Percentiles rank a stretch among this genome's conserved stretches.
These are phyloP conservation scores for Podochytrium sp. DNA, from an alignment of 192 early-diverging fungal species.

Conservation along the genomic window DNA sequence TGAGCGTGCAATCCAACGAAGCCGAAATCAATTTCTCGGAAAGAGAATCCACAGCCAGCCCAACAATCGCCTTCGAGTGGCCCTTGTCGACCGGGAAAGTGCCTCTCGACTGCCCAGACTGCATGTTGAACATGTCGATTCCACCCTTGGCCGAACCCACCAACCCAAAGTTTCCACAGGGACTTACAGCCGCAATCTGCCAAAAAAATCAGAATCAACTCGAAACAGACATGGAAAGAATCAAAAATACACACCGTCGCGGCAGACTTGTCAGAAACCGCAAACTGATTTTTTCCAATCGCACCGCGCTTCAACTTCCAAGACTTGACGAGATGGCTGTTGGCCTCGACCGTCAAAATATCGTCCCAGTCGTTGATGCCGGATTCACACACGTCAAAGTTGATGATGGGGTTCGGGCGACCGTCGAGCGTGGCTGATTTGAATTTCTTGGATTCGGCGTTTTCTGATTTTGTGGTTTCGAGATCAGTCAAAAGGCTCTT, in stretches of 20 bases:
- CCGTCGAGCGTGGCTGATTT: constrained; percentile 65
- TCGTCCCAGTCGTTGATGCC: constrained; percentile 84
- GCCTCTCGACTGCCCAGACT: constrained; percentile 81
- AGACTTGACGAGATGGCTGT: constrained; percentile 70
- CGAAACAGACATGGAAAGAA: background rate
- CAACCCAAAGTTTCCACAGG: constrained; percentile 94
- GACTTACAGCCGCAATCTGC: constrained; percentile 64
- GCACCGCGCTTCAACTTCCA: constrained; percentile 84
- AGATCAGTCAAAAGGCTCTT: constrained; percentile 30
- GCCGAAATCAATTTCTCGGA: constrained; percentile 76
- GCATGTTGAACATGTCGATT: constrained; percentile 94
- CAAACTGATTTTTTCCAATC: constrained; percentile 71
- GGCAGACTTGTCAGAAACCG: constrained; percentile 60
- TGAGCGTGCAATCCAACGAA: constrained; percentile 81
- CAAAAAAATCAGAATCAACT: constrained; percentile 29
- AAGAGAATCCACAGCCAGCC: constrained; percentile 73
- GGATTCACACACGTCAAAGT: constrained; percentile 71
- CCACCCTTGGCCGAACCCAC: constrained; percentile 76
- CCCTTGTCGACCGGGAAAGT: constrained; percentile 64
- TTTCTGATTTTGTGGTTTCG: constrained; percentile 22
- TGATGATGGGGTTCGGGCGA: constrained; percentile 73
- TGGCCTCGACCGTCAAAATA: constrained; percentile 84
- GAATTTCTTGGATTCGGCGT: constrained; percentile 59
- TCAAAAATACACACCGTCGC: constrained; percentile 51
- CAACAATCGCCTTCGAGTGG: constrained; percentile 83